Conservation (phyloP, 345 rosid genomes). For the Angophora floribunda region DNA sequence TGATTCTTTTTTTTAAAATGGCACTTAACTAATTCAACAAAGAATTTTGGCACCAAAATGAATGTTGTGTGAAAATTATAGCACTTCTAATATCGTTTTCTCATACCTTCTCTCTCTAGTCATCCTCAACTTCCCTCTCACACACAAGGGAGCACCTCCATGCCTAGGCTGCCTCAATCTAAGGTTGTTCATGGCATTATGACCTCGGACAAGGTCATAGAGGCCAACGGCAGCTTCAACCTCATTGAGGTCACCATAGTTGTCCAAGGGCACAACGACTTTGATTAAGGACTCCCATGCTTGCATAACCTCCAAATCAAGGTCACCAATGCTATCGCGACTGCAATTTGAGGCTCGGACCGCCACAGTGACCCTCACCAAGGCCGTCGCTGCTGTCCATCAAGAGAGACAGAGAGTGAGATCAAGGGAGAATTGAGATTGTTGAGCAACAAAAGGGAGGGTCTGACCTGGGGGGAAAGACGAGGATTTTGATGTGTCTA, state of each 20-base stretch:
- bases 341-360: too few species aligned
- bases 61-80: accelerated
- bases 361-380: too few species aligned
- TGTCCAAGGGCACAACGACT: not conserved
- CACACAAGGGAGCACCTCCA: not conserved
- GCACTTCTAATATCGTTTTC: not conserved
- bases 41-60: accelerated
- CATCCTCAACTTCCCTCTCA: not conserved
- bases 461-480: not conserved
- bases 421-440: too few species aligned
- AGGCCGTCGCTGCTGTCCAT: too few species aligned
- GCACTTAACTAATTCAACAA: too few species aligned
- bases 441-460: not conserved
- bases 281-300: not conserved
- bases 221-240: not conserved
- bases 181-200: not conserved
- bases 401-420: too few species aligned
- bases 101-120: not conserved
- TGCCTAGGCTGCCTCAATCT: not conserved
- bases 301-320: not conserved
- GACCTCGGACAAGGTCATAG: not conserved
- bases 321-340: not conserved
- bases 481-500: not conserved
- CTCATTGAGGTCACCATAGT: not conserved
- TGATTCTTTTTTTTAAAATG: too few species aligned